A percentile compares a stretch with the other conserved stretches of the same genome.
These are phyloP conservation scores for Seiridium cupressi DNA, from an alignment of 2,329 filamentous ascomycete species.

Conservation along the genomic window DNA sequence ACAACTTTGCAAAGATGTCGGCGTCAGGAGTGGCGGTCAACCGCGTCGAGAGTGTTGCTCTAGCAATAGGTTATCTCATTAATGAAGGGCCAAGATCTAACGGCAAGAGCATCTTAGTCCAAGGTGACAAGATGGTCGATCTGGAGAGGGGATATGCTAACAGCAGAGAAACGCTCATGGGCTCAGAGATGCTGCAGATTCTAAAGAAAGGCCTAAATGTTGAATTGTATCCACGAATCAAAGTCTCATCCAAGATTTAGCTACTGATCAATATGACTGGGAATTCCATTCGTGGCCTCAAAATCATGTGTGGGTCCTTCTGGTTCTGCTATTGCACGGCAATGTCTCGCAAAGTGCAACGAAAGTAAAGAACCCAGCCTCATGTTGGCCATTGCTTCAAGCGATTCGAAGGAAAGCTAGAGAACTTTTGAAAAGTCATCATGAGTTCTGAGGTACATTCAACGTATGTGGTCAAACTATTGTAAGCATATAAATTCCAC, in stretches of 20 bases:
- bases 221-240: neutral
- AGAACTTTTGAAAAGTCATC: no score
- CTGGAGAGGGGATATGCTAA: neutral
- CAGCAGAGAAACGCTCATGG: neutral
- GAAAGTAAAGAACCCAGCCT: no score
- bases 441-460: no score
- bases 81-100: neutral
- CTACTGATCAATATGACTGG: no score
- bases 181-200: neutral
- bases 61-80: neutral
- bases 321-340: no score
- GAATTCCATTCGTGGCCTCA: no score
- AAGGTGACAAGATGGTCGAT: constrained; percentile 1
- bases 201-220: neutral
- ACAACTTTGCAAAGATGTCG: neutral
- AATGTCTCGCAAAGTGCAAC: no score
- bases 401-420: no score
- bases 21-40: neutral
- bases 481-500: no score
- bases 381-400: no score
- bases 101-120: neutral
- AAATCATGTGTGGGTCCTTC: no score
- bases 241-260: neutral
- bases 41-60: neutral
- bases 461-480: no score